Conservation (phyloP, 805 yeast species). For the Sugiyamaella chiloensis region DNA sequence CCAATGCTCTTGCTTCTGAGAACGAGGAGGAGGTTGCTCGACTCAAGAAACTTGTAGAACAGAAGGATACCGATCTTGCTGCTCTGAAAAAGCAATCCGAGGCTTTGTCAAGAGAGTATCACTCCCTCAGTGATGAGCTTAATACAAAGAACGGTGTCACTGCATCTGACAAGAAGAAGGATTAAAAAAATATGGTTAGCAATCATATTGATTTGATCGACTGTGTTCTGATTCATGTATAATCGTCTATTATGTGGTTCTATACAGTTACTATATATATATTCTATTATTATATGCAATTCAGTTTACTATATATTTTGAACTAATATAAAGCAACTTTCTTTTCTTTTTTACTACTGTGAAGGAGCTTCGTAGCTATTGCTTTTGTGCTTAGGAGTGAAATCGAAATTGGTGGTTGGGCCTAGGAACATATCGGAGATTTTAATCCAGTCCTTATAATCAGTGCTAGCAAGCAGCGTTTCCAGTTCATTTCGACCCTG, state of each 20-base stretch:
- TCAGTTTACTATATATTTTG: no score
- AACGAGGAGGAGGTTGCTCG: slow-evolving; percentile 42
- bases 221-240: no score
- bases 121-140: slow-evolving; percentile 40
- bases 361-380: slow-evolving; percentile 56
- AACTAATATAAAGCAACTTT: no score
- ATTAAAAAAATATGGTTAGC: slow-evolving; percentile 15
- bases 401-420: slow-evolving; percentile 69
- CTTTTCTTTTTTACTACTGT: no score
- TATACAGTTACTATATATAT: neutral
- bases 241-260: no score
- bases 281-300: no score
- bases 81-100: slow-evolving; percentile 71
- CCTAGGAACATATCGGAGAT: slow-evolving; percentile 94
- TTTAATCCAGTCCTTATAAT: slow-evolving; percentile 93
- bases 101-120: slow-evolving; percentile 62
- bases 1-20: slow-evolving; percentile 31
- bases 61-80: slow-evolving; percentile 62
- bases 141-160: slow-evolving; percentile 28
- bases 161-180: slow-evolving; percentile 30
- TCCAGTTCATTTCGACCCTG: slow-evolving; percentile 89
- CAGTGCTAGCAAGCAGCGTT: slow-evolving; percentile 78
- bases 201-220: no score
- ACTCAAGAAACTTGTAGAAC: slow-evolving; percentile 50
- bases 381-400: slow-evolving; percentile 93